These are phyloP conservation scores for Maudiozyma serrabonitensis DNA, from an alignment of 805 yeast species.

Conservation along the genomic window DNA sequence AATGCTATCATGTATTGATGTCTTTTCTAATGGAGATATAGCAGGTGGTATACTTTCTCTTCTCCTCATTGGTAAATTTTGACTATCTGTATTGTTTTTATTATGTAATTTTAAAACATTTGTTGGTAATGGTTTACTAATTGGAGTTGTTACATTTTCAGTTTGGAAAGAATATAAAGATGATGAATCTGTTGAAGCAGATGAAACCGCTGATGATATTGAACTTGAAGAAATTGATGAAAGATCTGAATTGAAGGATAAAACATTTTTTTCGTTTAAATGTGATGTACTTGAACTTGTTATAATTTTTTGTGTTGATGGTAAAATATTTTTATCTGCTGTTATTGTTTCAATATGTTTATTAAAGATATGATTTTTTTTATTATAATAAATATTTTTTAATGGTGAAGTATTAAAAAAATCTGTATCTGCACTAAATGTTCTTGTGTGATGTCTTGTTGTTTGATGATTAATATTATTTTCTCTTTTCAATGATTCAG, in stretches of 20 bases:
- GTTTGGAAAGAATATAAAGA: constrained; percentile 6
- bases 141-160: constrained; percentile 1
- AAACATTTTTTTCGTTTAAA: background rate
- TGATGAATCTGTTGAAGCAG: constrained; percentile 4
- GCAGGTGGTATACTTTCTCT: background rate
- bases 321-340: no score
- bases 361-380: background rate
- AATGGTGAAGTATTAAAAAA: constrained; percentile 28
- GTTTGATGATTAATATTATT: background rate
- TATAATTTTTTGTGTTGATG: background rate
- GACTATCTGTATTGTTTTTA: background rate
- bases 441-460: constrained; percentile 13
- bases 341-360: no score
- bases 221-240: background rate
- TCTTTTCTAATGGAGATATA: background rate
- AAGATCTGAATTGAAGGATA: background rate
- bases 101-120: background rate
- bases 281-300: background rate
- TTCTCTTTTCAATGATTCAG: background rate
- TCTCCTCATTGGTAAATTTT: background rate
- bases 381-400: constrained; percentile 25
- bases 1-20: background rate
- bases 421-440: constrained; percentile 27
- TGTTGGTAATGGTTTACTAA: background rate
- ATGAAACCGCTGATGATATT: constrained; percentile 3